These are phyloP conservation scores for Musa acuminata DNA, from an alignment of 176 grass and related monocot genomes.

Conservation along the genomic window DNA sequence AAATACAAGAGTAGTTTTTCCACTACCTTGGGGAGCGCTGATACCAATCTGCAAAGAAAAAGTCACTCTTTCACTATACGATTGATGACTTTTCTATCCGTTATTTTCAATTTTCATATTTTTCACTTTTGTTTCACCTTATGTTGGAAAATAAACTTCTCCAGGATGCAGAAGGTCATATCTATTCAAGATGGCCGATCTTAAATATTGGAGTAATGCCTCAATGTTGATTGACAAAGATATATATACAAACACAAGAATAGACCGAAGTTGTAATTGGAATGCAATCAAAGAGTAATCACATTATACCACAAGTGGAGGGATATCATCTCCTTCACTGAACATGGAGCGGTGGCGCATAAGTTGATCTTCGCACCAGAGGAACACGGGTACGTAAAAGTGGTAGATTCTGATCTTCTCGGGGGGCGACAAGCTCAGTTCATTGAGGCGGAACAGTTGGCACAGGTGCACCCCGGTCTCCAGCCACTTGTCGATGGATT, in stretches of 20 bases:
- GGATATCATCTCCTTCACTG: constrained; percentile 65
- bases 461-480: constrained; percentile 41
- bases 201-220: background rate
- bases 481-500: constrained; percentile 74
- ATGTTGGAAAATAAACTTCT: background rate
- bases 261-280: background rate
- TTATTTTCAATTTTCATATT: background rate
- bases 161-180: background rate
- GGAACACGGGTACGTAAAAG: constrained; percentile 81
- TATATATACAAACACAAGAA: background rate
- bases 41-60: constrained; percentile 71
- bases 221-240: background rate
- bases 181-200: background rate
- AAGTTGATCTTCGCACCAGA: constrained; percentile 92
- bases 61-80: constrained; percentile 11
- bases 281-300: background rate
- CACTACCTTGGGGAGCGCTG: constrained; percentile 94
- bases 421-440: constrained; percentile 45
- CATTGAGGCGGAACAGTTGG: constrained; percentile 60
- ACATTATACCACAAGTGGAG: constrained; percentile 66
- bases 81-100: constrained; percentile 7
- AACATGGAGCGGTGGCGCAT: constrained; percentile 50
- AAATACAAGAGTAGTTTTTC: constrained; percentile 94
- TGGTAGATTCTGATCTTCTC: constrained; percentile 87
- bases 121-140: background rate